Evolutionary conservation across 1,284 basidiomycete genomes (phyloP).

Genomic region (Pseudozyma sp.): DNA sequence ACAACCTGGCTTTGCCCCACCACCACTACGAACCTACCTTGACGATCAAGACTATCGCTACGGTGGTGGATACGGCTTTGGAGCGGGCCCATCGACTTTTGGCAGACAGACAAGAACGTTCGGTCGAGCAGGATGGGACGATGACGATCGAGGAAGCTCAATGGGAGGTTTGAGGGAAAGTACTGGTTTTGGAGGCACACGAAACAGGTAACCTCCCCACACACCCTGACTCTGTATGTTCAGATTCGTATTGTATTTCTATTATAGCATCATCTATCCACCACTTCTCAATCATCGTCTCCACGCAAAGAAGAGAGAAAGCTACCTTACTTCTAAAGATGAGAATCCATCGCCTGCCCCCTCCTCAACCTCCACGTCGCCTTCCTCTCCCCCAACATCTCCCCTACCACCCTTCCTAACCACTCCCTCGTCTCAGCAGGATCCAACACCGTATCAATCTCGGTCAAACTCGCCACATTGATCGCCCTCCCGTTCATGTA

Average conservation of each 20-base stretch:
- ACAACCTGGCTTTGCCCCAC: not conserved
- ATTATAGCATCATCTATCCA: no score
- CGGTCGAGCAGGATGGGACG: constrained; percentile 17
- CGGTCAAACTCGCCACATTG: constrained; percentile 45
- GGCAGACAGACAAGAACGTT: not conserved
- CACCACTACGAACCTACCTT: not conserved
- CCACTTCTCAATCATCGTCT: no score
- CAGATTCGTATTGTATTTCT: no score
- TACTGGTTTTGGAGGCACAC: constrained; percentile 56
- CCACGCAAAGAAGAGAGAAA: no score
- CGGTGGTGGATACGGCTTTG: not conserved
- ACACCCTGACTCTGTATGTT: not conserved
- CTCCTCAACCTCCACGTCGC: constrained; percentile 14
- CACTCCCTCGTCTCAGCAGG: constrained; percentile 53
- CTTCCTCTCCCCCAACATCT: constrained; percentile 26
- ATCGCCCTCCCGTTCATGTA: constrained; percentile 43
- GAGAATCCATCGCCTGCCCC: constrained; percentile 6
- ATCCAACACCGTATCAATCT: constrained; percentile 58
- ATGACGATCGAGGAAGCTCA: constrained; percentile 12
- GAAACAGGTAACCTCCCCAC: constrained; percentile 30
- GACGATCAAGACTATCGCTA: constrained; percentile 14
- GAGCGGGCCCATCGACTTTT: not conserved
- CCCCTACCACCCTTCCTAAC: constrained; percentile 19
- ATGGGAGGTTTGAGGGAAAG: constrained; percentile 19
- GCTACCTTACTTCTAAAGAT: constrained; percentile 10